These are phyloP conservation scores for Staphylotrichum longicolle DNA, from an alignment of 495 filamentous ascomycete genomes.

Conservation along the genomic window DNA sequence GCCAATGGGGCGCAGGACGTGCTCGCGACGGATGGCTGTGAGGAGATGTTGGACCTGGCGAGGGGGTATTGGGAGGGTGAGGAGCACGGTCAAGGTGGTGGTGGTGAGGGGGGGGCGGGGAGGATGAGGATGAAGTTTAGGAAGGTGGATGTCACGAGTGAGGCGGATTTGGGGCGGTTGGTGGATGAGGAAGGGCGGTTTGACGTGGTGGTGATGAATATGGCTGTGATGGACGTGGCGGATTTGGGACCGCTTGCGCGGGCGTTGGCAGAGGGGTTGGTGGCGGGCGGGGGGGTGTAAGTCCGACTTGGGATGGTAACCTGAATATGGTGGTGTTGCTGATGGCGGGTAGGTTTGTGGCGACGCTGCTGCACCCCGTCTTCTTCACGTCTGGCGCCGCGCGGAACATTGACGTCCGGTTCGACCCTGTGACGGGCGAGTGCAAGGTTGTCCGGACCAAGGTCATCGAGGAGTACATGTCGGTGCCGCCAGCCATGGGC, in stretches of 20 bases:
- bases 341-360: conserved; percentile 37
- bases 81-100: background rate
- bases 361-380: conserved; percentile 44
- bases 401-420: conserved; percentile 31
- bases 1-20: conserved; percentile 31
- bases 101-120: background rate
- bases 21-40: conserved; percentile 40
- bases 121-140: conserved; percentile 29
- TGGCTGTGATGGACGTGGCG: conserved; percentile 49
- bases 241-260: conserved; percentile 36
- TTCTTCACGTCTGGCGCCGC: conserved; percentile 43
- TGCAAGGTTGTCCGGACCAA: conserved; percentile 28
- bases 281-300: conserved; percentile 41
- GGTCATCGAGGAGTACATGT: conserved; percentile 37
- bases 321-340: background rate
- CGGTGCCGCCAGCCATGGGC: conserved; percentile 37
- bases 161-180: conserved; percentile 28
- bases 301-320: conserved; percentile 10
- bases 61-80: conserved; percentile 12
- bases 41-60: conserved; percentile 35
- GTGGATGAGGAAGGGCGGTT: conserved; percentile 28
- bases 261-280: conserved; percentile 32
- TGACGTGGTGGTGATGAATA: conserved; percentile 41
- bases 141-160: conserved; percentile 38
- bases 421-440: conserved; percentile 28